phyloP scores from a whole-genome alignment of 768 basidiomycete genomes.

The Suillus luteus region DNA sequence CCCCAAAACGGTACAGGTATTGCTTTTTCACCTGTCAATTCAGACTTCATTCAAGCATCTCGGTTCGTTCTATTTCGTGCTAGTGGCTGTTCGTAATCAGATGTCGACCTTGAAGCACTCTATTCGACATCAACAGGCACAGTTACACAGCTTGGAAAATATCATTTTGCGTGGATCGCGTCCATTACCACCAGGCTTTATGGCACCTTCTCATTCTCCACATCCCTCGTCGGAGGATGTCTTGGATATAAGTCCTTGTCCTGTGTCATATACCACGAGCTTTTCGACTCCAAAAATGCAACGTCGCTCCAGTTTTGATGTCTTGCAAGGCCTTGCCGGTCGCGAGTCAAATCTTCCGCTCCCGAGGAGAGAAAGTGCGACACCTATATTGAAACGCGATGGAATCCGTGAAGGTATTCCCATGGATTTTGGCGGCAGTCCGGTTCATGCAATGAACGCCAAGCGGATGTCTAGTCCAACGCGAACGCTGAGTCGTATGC shows the following conservation, averaged over 20 bases:
- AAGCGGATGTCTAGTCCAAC: conserved; percentile 73
- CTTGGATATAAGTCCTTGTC: conserved; percentile 34
- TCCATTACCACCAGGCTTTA: conserved; percentile 47
- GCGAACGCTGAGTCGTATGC: conserved; percentile 78
- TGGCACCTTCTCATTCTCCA: conserved; percentile 41
- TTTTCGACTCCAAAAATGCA: conserved; percentile 49
- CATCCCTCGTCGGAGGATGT: conserved; percentile 37
- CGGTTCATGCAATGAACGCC: conserved; percentile 39
- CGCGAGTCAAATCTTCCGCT: conserved; percentile 76
- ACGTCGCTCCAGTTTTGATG: conserved; percentile 72
- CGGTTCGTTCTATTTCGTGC: conserved; percentile 28
- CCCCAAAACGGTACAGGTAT: conserved; percentile 69
- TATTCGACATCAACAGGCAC: conserved; percentile 84
- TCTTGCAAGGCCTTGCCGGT: conserved; percentile 69
- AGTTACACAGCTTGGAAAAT: conserved; percentile 69
- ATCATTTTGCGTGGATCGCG: conserved; percentile 68
- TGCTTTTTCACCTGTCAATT: conserved; percentile 29
- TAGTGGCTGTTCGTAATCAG: conserved; percentile 77
- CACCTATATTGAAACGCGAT: conserved; percentile 44
- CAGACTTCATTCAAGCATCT: conserved; percentile 24
- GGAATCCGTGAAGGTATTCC: conserved; percentile 79
- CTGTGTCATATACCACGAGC: conserved; percentile 33
- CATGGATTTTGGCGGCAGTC: conserved; percentile 47
- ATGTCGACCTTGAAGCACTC: conserved; percentile 81
- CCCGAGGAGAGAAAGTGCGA: conserved; percentile 54